Base-by-base conservation (phyloP, 495 filamentous ascomycete genomes). In the Neurospora pannonica region DNA sequence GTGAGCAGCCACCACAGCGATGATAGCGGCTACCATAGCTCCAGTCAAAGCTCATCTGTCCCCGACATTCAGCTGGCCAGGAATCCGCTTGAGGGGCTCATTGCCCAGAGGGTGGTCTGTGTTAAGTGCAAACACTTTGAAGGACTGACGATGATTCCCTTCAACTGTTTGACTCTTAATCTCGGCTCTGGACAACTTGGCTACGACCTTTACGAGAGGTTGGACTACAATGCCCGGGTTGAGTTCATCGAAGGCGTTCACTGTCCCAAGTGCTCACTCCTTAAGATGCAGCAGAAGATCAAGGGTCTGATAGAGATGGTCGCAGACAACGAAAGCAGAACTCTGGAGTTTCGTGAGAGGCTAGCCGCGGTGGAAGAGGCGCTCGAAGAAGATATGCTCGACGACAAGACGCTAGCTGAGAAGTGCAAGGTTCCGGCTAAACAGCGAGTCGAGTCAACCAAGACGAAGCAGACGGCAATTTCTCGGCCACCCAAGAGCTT, bases 51-150 rank as follows among this genome's bases (percentile, higher is more conserved):
- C 24, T 82, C 80, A 71, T 46, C 73, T 46, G 48, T 71, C n/a
- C 71, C 72, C 4, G 79, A 81, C 7, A 42, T 72, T n/a, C 77
- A 71, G 19, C 34, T 73, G 71, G 74, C 77, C 13, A 80, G 84
- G 62, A 86, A 86, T 76, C 97, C 97, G 3, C 84, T 99, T 1
- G 94, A 98, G 79, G 97, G 97, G 1, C 83, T 97, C 17, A 85
- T 94, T 31, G 96, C 94, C 0, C 95, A 98, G 81, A 86, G 96
- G 38, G 95, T 98, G 5, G 93, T 92, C 1, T 99, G 97, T 80
- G 91, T 92, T 72, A 82, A 84, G 37, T 99, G 97, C 80, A 93
- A 94, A 15, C 92, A 91, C 81, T 93, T 93, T 1, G 93, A 97
- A 76, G 93, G 94, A 3, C 85, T 98, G 39, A 92, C 91, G 13